Percentiles rank a stretch among this genome's conserved stretches.
These are phyloP conservation scores for Trypanosoma theileri DNA, from an alignment of 208 protist genomes.

Conservation along the genomic window DNA sequence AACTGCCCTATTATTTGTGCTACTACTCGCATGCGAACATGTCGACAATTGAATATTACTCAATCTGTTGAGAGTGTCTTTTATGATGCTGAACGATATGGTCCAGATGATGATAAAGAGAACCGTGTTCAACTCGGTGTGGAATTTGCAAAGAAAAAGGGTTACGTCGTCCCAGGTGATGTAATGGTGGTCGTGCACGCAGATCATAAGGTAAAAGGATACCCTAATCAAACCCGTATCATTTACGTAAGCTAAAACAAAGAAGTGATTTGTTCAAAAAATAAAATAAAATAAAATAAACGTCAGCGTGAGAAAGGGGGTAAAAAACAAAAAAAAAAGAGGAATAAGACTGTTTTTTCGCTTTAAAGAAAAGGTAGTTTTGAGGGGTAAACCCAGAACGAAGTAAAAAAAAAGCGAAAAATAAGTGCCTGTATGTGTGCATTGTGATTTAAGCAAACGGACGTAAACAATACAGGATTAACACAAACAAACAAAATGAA, in stretches of 20 bases:
- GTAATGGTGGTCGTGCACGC: conserved; percentile 77
- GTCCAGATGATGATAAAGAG: conserved; percentile 69
- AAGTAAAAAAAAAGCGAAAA: not conserved
- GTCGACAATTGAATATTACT: conserved; percentile 85
- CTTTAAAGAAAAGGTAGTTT: not conserved
- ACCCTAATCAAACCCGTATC: conserved; percentile 85
- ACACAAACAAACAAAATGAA: too few relatives aligned
- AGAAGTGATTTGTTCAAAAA: too few relatives aligned
- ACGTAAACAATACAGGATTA: too few relatives aligned
- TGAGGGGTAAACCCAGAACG: too few relatives aligned
- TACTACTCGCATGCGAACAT: conserved; percentile 81
- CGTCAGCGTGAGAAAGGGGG: not conserved
- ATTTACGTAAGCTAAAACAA: conserved; percentile 25
- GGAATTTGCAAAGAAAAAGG: conserved; percentile 55
- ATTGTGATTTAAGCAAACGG: not conserved
- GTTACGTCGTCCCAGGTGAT: conserved; percentile 60
- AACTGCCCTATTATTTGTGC: conserved; percentile 93
- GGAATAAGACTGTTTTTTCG: not conserved
- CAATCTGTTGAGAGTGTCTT: conserved; percentile 79
- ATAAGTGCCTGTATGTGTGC: not conserved
- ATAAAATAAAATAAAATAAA: conserved; percentile 9
- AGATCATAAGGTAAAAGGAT: conserved; percentile 87
- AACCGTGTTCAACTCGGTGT: conserved; percentile 67
- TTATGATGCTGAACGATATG: conserved; percentile 66
- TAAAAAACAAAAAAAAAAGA: not conserved